Conservation (phyloP, 2,329 filamentous ascomycete genomes). For the Nothopassalora personata region DNA sequence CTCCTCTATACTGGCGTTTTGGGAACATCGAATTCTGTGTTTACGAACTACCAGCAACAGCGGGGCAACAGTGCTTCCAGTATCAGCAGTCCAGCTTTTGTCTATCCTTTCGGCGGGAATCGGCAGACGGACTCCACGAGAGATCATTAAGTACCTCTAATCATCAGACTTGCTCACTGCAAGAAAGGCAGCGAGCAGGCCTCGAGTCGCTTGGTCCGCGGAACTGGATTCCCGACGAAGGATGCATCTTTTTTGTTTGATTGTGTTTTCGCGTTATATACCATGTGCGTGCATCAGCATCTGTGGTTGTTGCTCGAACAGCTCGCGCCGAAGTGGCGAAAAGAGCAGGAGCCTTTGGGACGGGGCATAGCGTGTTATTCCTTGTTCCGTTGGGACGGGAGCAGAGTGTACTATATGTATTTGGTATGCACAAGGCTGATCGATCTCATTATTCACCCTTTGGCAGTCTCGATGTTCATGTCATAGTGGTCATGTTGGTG, state of each 20-base stretch:
- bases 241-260: slow-evolving; percentile 6
- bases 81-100: slow-evolving; percentile 5
- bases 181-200: background rate
- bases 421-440: slow-evolving; percentile 9
- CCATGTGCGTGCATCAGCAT: slow-evolving; percentile 25
- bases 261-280: slow-evolving; percentile 19
- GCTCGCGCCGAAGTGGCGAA: slow-evolving; percentile 9
- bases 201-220: slow-evolving; percentile 10
- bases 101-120: background rate
- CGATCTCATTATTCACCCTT: background rate
- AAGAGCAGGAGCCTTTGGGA: background rate
- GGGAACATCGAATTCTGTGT: slow-evolving; percentile 1
- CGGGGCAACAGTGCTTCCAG: slow-evolving; percentile 9
- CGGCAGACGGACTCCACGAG: background rate
- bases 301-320: slow-evolving; percentile 1
- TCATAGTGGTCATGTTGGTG: background rate
- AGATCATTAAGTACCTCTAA: slow-evolving; percentile 2
- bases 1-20: slow-evolving; percentile 7
- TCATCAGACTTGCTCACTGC: slow-evolving; percentile 2
- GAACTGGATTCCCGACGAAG: background rate
- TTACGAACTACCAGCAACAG: slow-evolving; percentile 9
- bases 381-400: background rate
- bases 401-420: slow-evolving; percentile 14
- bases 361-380: slow-evolving; percentile 15
- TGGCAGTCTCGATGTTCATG: background rate